Evolutionary conservation across 2,329 filamentous ascomycete genomes (phyloP), one percentile per base, ranked within the genome.

Genomic region (Nemania diffusa): DNA sequence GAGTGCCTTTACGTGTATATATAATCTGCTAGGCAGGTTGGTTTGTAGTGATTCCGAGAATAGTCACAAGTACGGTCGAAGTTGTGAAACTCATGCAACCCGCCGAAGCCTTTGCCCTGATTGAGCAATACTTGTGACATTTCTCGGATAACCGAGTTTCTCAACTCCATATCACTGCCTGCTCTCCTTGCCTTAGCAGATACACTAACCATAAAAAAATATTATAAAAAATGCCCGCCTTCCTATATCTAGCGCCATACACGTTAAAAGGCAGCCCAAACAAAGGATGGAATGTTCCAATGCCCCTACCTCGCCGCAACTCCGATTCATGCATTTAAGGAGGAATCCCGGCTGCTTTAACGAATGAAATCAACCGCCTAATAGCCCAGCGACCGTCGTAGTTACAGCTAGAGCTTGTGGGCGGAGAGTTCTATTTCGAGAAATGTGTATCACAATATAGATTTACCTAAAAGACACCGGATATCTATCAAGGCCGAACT

Each of bases 161-260:
- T 46, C 53, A 53, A n/a, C 57, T 27, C 34, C 20, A 60, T 44
- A 40, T 3, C 11, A 40, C 15, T n/a, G n/a, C 48, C 24, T 58
- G 48, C 57, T 51, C 51, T 51, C 15, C 40, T 42, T 34, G 24
- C 42, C 24, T 40, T 34, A 20, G 20, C 24, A 60, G 15, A 63
- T 67, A 64, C 64, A 62, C 24, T 64, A 71, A 37, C 44, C 15
- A 58, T 17, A 29, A 32, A 15, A 44, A 15, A 20, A n/a, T 27
- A 6, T 26, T 34, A 22, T 22, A 32, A 22, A 22, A 34, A n/a
- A 74, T 55, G 71, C 68, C 69, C 53, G 68, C 71, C 71, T 65
- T 71, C 74, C 69, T 73, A 67, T 74, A 75, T 72, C 74, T 75
- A 75, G 74, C 74, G 73, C 74, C 74, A 63, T 60, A 69, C 63